phyloP scores from a whole-genome alignment of 2,329 filamentous ascomycete genomes.

The Trichoderma pleuroti region DNA sequence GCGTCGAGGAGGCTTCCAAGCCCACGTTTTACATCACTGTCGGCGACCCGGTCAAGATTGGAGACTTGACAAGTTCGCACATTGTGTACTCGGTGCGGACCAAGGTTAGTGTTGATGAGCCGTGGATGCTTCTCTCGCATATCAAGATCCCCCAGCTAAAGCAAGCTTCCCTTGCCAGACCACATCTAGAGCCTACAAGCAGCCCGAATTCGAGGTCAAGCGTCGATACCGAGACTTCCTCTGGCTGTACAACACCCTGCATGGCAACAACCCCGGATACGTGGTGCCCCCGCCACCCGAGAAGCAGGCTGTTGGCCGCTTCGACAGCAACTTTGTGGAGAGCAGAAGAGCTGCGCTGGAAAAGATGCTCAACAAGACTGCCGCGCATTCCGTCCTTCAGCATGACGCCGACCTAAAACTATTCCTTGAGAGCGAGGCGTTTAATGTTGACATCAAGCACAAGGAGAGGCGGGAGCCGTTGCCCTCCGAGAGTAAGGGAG shows the following conservation, averaged over 20 bases:
- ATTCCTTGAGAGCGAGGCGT: slow-evolving; percentile 92
- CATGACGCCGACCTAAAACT: slow-evolving; percentile 93
- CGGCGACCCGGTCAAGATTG: slow-evolving; percentile 96
- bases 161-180: slow-evolving; percentile 53
- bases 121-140: not conserved
- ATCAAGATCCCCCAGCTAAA: not conserved
- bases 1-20: slow-evolving; percentile 88
- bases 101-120: slow-evolving; percentile 55
- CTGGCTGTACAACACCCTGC: slow-evolving; percentile 94
- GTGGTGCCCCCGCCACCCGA: slow-evolving; percentile 95
- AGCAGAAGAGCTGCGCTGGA: slow-evolving; percentile 85
- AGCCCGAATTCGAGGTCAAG: slow-evolving; percentile 88
- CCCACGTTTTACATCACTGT: slow-evolving; percentile 87
- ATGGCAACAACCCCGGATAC: slow-evolving; percentile 90
- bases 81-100: slow-evolving; percentile 97
- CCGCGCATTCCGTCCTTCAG: slow-evolving; percentile 82
- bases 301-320: slow-evolving; percentile 94
- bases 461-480: slow-evolving; percentile 89
- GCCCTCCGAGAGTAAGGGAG: slow-evolving; percentile 85
- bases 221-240: slow-evolving; percentile 94
- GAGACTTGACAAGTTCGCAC: slow-evolving; percentile 92
- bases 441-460: slow-evolving; percentile 96
- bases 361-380: slow-evolving; percentile 96
- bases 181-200: slow-evolving; percentile 90
- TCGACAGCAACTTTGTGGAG: slow-evolving; percentile 96